Evolutionary conservation across 139 green algal genomes (phyloP), one percentile per base, ranked within the genome.

Genomic region (Coccomyxa sp.): DNA sequence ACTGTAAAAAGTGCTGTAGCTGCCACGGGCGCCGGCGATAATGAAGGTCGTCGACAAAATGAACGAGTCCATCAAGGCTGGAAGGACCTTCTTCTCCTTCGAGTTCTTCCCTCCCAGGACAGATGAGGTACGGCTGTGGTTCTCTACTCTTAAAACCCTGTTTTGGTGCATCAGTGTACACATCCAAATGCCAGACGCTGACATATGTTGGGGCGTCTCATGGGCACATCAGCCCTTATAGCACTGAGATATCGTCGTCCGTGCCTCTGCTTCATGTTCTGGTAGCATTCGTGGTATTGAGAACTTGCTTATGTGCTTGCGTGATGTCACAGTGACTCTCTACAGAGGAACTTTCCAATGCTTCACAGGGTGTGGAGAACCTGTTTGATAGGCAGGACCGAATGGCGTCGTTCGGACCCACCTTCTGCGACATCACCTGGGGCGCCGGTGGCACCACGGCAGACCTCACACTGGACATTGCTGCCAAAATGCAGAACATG

Each of bases 351-450:
- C 27, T 64, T 18, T 64, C 18, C 22, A 18, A 31, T 64, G 50
- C 50, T 18, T 64, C 7, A 71, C 83, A 97, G 89, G 95, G 95
- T 18, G 92, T 99, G 39, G 88, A 95, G 73, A 98, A 98, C 84
- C 82, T 99, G 70, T 94, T 95, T 69, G 92, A 97, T 73, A 83
- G 96, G 2, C 92, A 97, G 88, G 88, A 96, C 38, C 83, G 92
- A 38, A 97, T 99, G 93, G 93, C 86, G 4, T 80, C 91, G 1
- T 85, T 93, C 74, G 86, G 87, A 24, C 95, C 95, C 22, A 83
- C 84, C 0, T 99, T 99, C 79, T 99, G 96, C 78, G 95, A 99
- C 81, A 99, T 99, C 85, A 99, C 95, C 16, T 99, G 95, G 95
- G 95, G 95, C n/a, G 95, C 95, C 16, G 95, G 95, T 37, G 95